Percentiles rank a stretch among this genome's conserved stretches.
phyloP scores from a whole-genome alignment of 2,329 filamentous ascomycete genomes.

The Xylaria sp. region DNA sequence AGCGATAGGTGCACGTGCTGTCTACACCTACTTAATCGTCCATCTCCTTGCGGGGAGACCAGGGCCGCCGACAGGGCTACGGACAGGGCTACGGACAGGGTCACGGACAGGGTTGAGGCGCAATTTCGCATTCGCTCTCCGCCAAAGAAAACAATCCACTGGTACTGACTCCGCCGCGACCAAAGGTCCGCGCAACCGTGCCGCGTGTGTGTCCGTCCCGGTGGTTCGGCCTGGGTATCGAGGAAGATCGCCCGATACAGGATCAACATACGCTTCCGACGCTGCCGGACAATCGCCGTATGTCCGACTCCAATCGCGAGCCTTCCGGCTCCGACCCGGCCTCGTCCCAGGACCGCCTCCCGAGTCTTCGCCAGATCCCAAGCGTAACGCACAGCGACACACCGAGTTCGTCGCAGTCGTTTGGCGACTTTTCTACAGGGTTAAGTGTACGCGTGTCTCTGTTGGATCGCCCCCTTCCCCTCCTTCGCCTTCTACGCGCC shows the following conservation, averaged over 20 bases:
- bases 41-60: not conserved
- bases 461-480: too few relatives aligned
- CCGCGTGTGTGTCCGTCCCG: conserved; percentile 1
- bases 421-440: conserved; percentile 22
- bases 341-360: conserved; percentile 13
- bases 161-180: not conserved
- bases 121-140: not conserved
- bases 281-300: conserved; percentile 5
- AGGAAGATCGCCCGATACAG: not conserved
- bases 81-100: not conserved
- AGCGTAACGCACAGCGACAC: conserved; percentile 21
- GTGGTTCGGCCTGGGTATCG: not conserved
- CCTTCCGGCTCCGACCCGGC: conserved; percentile 2
- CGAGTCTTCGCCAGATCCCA: conserved; percentile 9
- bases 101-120: not conserved
- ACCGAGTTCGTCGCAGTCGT: conserved; percentile 19
- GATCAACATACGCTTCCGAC: conserved; percentile 6
- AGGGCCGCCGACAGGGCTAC: not conserved
- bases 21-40: not conserved
- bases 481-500: not conserved
- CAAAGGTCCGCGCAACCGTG: not conserved
- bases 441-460: conserved; percentile 19
- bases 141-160: not conserved
- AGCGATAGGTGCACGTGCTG: conserved; percentile 12
- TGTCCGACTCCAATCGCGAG: not conserved